These are phyloP conservation scores for Rosellinia necatrix DNA, from an alignment of 2,329 filamentous ascomycete genomes.

Conservation along the genomic window DNA sequence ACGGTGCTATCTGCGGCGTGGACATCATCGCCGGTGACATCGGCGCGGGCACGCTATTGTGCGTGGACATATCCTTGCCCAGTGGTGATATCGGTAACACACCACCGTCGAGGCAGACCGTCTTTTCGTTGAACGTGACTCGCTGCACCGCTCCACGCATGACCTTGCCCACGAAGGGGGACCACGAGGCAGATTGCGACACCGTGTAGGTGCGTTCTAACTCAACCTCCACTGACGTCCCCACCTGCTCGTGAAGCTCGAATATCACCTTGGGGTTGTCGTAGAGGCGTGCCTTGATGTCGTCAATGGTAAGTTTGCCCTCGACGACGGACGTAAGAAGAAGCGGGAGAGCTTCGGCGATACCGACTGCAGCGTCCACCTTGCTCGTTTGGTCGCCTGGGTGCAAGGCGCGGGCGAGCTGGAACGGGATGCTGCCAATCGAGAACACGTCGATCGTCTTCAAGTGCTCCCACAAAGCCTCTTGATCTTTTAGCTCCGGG, in stretches of 20 bases:
- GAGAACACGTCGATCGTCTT: conserved; percentile 78
- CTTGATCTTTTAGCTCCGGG: conserved; percentile 70
- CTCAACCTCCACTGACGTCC: conserved; percentile 74
- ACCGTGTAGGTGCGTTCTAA: conserved; percentile 72
- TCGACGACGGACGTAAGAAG: conserved; percentile 77
- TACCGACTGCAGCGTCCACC: conserved; percentile 66
- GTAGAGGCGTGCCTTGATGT: conserved; percentile 72
- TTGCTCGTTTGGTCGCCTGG: conserved; percentile 45
- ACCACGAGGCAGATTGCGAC: conserved; percentile 60
- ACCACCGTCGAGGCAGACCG: conserved; percentile 75
- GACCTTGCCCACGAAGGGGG: conserved; percentile 71
- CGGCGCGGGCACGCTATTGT: conserved; percentile 54
- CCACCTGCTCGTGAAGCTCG: conserved; percentile 79
- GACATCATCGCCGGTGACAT: conserved; percentile 64
- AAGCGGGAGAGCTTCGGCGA: conserved; percentile 74
- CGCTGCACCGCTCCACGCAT: conserved; percentile 74
- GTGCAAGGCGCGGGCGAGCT: conserved; percentile 64
- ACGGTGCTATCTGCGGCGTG: conserved; percentile 45
- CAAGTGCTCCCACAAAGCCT: conserved; percentile 75
- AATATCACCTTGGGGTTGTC: conserved; percentile 82
- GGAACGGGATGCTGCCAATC: conserved; percentile 77
- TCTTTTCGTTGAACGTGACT: conserved; percentile 75
- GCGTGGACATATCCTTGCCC: conserved; percentile 78
- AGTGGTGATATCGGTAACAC: conserved; percentile 59
- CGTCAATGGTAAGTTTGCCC: conserved; percentile 73